Base-by-base conservation (phyloP, 2,329 filamentous ascomycete species). In the Fusarium denticulatum region DNA sequence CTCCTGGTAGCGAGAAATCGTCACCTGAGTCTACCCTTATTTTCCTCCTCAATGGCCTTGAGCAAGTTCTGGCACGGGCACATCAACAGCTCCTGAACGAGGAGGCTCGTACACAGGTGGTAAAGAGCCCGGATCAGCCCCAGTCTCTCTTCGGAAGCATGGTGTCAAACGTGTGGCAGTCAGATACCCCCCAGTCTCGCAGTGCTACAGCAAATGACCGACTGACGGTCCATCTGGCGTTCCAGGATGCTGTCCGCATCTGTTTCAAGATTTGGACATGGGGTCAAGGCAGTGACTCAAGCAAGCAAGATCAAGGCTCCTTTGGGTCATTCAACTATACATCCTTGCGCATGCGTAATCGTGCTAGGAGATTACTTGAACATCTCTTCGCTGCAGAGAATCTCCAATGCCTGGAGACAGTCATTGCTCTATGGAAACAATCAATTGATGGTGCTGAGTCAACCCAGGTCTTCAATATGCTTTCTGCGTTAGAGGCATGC, bases 181-280 rank as follows among this genome's bases (percentile, higher is more conserved):
- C 93, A 2, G 95, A 98, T 67, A 86, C 89, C 2, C 91, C 89
- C 5, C 93, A 95, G 69, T 88, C 90, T n/a, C 91, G 95, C 55
- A 94, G 92, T 67, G 90, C 92, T 13, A 95, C 94, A n/a, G 95
- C 95, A 14, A 99, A 98, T 78, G 96, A 96, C 77, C 90, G 96
- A 50, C 87, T 99, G 28, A 98, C 96, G 0, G 96, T 99, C 26
- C 87, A 98, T 47, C 87, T 99, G n/a, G 97, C 95, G 16, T 97
- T 99, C 80, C 96, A 98, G 81, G 97, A 99, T 80, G 94, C 95
- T 3, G 94, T 98, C 66, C 91, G 94, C 30, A 93, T 97, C 56
- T 97, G 95, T 81, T 97, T 97, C 80, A 90, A 88, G 18, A 97
- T 99, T 59, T 99, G 97, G 96, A 93, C 94, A 1, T 99, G 96